A percentile compares a stretch with the other conserved stretches of the same genome.
These are phyloP conservation scores for Anastatica hierochuntica DNA, from an alignment of 345 rosid species.

Conservation along the genomic window DNA sequence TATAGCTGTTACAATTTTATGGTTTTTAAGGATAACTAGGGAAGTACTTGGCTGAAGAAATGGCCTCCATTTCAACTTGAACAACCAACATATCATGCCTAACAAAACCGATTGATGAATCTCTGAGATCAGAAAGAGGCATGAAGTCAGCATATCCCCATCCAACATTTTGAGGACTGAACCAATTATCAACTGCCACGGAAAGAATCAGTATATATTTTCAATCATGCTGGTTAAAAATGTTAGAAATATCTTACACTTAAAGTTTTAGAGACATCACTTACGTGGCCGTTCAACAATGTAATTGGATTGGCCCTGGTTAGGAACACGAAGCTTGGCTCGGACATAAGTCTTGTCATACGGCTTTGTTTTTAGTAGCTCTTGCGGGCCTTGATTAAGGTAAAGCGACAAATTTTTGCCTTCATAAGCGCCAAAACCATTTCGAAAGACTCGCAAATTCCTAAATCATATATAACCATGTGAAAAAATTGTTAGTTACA, in stretches of 20 bases:
- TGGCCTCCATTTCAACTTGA: conserved; percentile 13
- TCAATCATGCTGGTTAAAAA: neutral
- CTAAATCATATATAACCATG: neutral
- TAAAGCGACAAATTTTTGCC: neutral
- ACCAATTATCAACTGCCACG: conserved; percentile 13
- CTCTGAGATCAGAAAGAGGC: conserved; percentile 3
- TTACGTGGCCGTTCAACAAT: neutral
- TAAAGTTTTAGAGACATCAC: too few relatives aligned
- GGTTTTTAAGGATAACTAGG: neutral
- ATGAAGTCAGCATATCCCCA: conserved; percentile 5
- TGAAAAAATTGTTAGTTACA: neutral
- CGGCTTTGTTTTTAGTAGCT: conserved; percentile 1
- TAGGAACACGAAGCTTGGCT: conserved; percentile 7
- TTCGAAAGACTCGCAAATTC: neutral
- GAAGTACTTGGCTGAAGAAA: conserved; percentile 8
- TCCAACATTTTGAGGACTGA: neutral
- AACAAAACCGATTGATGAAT: conserved; percentile 14
- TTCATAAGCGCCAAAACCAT: neutral
- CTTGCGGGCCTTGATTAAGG: neutral
- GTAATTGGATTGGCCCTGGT: neutral
- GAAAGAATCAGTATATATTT: neutral
- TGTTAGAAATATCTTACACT: neutral
- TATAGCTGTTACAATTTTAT: neutral
- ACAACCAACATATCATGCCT: conserved; percentile 9
- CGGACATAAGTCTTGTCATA: conserved; percentile 4